phyloP scores from a whole-genome alignment of 495 filamentous ascomycete species.

The Margaritispora aquatica region DNA sequence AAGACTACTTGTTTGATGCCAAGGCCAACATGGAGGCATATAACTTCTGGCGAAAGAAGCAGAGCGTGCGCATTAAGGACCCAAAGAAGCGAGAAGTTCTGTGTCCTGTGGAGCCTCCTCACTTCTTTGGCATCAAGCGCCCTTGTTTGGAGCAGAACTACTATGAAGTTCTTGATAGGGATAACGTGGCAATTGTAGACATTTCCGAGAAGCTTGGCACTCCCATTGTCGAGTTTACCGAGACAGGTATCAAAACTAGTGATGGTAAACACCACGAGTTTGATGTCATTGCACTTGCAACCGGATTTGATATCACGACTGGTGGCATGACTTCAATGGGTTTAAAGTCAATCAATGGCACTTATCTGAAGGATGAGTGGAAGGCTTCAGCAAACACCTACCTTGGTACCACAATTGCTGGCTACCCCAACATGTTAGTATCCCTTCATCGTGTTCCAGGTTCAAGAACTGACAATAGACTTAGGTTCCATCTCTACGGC shows the following conservation, averaged over 20 bases:
- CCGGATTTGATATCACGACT: slow-evolving; percentile 49
- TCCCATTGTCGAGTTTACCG: slow-evolving; percentile 40
- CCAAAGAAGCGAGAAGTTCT: slow-evolving; percentile 42
- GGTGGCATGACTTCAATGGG: slow-evolving; percentile 41
- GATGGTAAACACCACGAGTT: slow-evolving; percentile 37
- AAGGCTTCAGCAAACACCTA: slow-evolving; percentile 39
- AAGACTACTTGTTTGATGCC: slow-evolving; percentile 36
- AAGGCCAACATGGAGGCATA: slow-evolving; percentile 42
- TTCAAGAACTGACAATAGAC: slow-evolving; percentile 8
- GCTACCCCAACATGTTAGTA: slow-evolving; percentile 46
- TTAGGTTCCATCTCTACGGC: slow-evolving; percentile 31
- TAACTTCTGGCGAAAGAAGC: slow-evolving; percentile 52
- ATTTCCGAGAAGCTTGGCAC: slow-evolving; percentile 32
- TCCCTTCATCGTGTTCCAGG: slow-evolving; percentile 33
- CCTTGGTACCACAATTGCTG: slow-evolving; percentile 39
- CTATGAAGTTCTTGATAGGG: slow-evolving; percentile 51
- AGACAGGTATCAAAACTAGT: slow-evolving; percentile 36
- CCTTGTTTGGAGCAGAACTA: slow-evolving; percentile 48
- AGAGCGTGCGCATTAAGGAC: slow-evolving; percentile 43
- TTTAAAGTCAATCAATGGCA: slow-evolving; percentile 34
- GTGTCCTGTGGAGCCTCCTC: slow-evolving; percentile 45
- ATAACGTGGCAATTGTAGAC: slow-evolving; percentile 48
- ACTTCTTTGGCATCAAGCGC: slow-evolving; percentile 49
- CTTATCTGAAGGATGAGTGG: slow-evolving; percentile 41
- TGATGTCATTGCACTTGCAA: slow-evolving; percentile 41